Conservation (phyloP, 2,329 filamentous ascomycete genomes). For the Penicillium sp. region DNA sequence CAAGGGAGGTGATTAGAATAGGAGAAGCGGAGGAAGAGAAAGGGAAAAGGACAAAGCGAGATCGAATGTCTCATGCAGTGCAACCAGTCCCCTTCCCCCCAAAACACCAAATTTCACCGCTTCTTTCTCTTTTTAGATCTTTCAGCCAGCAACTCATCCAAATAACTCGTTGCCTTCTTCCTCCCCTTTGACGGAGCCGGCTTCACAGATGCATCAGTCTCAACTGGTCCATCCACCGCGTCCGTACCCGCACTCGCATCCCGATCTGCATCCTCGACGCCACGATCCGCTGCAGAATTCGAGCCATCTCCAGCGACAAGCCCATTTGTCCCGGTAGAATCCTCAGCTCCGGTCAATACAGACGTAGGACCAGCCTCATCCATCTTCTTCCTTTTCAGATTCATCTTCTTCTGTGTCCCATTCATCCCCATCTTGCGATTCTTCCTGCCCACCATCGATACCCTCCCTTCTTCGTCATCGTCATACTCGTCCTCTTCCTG, state of each 20-base stretch:
- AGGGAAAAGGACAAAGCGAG: not conserved
- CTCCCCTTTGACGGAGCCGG: slow-evolving; percentile 20
- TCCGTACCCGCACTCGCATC: not conserved
- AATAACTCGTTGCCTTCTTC: slow-evolving; percentile 44
- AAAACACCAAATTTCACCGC: slow-evolving; percentile 20
- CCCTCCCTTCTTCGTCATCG: slow-evolving; percentile 41
- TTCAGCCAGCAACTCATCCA: slow-evolving; percentile 49
- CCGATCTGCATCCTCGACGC: too few relatives aligned
- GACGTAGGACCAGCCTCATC: slow-evolving; percentile 2
- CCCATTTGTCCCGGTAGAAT: slow-evolving; percentile 1
- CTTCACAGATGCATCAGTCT: slow-evolving; percentile 7
- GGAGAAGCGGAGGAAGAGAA: too few relatives aligned
- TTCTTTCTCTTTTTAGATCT: slow-evolving; percentile 48
- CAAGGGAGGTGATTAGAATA: too few relatives aligned
- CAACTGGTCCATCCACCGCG: slow-evolving; percentile 5
- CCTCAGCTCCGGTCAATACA: not conserved
- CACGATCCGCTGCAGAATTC: too few relatives aligned
- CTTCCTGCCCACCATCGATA: slow-evolving; percentile 33
- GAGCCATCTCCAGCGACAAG: not conserved
- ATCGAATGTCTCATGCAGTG: not conserved
- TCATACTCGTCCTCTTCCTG: slow-evolving; percentile 30
- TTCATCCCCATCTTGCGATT: slow-evolving; percentile 17
- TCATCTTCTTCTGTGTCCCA: slow-evolving; percentile 14
- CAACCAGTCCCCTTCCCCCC: not conserved
- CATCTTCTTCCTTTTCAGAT: slow-evolving; percentile 15